Percentiles rank a stretch among this genome's conserved stretches.
Conservation (phyloP, 129 eudicot genomes). For the Gnaphalium uliginosum region DNA sequence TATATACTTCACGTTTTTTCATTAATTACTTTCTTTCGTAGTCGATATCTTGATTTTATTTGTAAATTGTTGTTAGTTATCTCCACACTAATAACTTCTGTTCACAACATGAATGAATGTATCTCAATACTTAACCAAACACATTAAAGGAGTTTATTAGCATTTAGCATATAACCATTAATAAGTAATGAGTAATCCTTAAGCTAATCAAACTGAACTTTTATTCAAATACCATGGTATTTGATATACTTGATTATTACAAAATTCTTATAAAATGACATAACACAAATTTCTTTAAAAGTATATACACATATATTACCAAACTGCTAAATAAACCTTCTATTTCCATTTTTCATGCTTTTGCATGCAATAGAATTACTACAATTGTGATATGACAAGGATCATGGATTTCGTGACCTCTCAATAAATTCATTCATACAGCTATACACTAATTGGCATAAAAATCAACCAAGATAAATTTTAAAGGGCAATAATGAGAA, state of each 20-base stretch:
- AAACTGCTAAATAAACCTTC: not conserved
- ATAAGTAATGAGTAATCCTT: not conserved
- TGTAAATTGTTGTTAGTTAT: too few species aligned
- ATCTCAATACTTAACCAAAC: not conserved
- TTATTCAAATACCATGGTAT: too few species aligned
- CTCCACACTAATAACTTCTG: too few species aligned
- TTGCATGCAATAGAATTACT: not conserved
- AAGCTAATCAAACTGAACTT: not conserved
- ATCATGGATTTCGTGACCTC: constrained; percentile 36
- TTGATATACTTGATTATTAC: too few species aligned
- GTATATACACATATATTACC: too few species aligned
- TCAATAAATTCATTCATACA: constrained; percentile 30
- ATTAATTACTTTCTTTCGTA: too few species aligned
- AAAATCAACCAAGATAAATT: constrained; percentile 1
- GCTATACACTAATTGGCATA: constrained; percentile 18
- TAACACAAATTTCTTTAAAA: too few species aligned
- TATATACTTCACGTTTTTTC: too few species aligned
- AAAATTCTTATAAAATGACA: too few species aligned
- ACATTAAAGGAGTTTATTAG: not conserved
- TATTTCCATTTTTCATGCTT: not conserved
- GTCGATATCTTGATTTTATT: too few species aligned
- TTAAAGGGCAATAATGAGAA: not conserved
- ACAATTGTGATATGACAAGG: constrained; percentile 13
- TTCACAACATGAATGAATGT: not conserved
- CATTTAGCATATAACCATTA: too few species aligned